Evolutionary conservation across 2,329 filamentous ascomycete species (phyloP).

Genomic region (Scopulariopsis brevicaulis): DNA sequence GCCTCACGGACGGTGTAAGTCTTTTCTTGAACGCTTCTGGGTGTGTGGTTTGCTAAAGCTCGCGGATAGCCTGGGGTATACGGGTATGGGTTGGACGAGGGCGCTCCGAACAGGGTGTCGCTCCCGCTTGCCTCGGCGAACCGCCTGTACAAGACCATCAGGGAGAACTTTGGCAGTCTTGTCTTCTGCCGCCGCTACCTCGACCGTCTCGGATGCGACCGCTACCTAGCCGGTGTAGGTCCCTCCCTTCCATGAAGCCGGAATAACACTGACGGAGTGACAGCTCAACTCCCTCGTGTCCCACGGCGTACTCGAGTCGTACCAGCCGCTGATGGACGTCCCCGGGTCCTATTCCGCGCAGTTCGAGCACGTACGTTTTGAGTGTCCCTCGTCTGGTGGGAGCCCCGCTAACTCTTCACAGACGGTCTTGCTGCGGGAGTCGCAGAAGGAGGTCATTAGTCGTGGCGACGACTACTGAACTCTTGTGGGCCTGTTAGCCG

Average conservation of each 20-base stretch:
- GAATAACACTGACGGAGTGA: not conserved
- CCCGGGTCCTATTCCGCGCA: constrained; percentile 52
- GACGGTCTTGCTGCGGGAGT: not conserved
- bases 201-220: constrained; percentile 28
- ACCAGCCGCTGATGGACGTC: constrained; percentile 44
- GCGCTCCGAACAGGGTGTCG: constrained; percentile 43
- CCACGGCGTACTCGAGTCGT: constrained; percentile 43
- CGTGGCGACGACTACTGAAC: not conserved
- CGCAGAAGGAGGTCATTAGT: not conserved
- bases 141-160: constrained; percentile 68
- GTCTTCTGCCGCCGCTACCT: constrained; percentile 77
- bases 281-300: constrained; percentile 43
- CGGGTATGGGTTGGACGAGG: constrained; percentile 55
- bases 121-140: constrained; percentile 66
- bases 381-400: not conserved
- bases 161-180: constrained; percentile 79
- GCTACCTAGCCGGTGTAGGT: not conserved
- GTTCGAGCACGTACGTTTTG: constrained; percentile 41
- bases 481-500: not conserved
- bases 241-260: constrained; percentile 23
- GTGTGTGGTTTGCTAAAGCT: constrained; percentile 45
- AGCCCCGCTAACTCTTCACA: not conserved
- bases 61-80: constrained; percentile 64
- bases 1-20: constrained; percentile 63
- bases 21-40: fast-evolving